phyloP scores from a whole-genome alignment of 2,329 filamentous ascomycete genomes.

The Alternaria sp. region DNA sequence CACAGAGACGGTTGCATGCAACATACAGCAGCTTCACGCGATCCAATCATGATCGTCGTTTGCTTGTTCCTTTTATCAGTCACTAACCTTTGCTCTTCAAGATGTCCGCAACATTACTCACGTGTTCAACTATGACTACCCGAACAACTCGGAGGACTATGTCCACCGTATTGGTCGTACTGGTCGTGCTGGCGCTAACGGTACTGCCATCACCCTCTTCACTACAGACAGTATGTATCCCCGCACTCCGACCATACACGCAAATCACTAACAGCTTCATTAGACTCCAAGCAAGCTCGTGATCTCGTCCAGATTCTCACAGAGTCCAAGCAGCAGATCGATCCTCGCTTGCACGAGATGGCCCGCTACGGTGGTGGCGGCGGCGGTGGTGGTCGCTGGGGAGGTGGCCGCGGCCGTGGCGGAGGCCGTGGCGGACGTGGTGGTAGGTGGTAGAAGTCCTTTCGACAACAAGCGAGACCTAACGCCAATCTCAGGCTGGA shows the following conservation, averaged over 20 bases:
- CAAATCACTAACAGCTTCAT: slow-evolving; percentile 39
- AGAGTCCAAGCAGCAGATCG: slow-evolving; percentile 98
- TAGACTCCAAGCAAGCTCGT: slow-evolving; percentile 75
- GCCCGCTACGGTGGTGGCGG: slow-evolving; percentile 87
- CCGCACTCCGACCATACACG: neutral
- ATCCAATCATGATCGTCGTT: slow-evolving; percentile 63
- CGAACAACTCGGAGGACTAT: slow-evolving; percentile 84
- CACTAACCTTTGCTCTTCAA: slow-evolving; percentile 86
- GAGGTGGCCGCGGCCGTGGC: slow-evolving; percentile 73
- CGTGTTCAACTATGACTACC: slow-evolving; percentile 99
- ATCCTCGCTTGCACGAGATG: slow-evolving; percentile 96
- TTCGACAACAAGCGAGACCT: slow-evolving; percentile 17
- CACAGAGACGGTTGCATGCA: slow-evolving; percentile 66
- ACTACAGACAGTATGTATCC: slow-evolving; percentile 93
- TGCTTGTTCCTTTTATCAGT: slow-evolving; percentile 56
- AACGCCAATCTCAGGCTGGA: slow-evolving; percentile 41
- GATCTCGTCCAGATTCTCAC: slow-evolving; percentile 91
- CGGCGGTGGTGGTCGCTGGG: slow-evolving; percentile 72
- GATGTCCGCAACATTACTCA: slow-evolving; percentile 99
- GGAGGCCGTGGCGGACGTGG: slow-evolving; percentile 67
- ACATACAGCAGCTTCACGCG: slow-evolving; percentile 65
- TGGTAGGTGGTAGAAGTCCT: slow-evolving; percentile 41
- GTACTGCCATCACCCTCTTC: slow-evolving; percentile 98
- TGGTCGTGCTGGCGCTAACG: slow-evolving; percentile 80
- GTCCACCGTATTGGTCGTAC: slow-evolving; percentile 75